These are phyloP conservation scores for Lizanozyma gosingica DNA, from an alignment of 1,139 yeast species.

Conservation along the genomic window DNA sequence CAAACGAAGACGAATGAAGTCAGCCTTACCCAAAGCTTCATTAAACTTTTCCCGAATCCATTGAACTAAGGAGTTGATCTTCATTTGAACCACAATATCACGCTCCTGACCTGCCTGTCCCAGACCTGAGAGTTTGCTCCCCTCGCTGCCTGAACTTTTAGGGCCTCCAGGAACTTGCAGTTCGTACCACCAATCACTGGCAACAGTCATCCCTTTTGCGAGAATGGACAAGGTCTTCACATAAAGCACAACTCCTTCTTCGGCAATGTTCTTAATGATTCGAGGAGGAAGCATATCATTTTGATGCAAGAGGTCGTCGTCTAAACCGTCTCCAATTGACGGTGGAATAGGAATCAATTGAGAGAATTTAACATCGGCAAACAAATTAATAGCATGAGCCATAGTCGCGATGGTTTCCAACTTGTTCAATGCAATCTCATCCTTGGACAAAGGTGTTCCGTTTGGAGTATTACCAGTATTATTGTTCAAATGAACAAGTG, in stretches of 20 bases:
- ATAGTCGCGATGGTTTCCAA: constrained; percentile 79
- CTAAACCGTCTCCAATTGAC: constrained; percentile 33
- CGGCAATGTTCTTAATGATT: constrained; percentile 54
- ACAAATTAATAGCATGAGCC: constrained; percentile 79
- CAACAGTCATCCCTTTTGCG: constrained; percentile 78
- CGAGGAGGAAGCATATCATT: constrained; percentile 48
- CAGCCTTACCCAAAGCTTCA: constrained; percentile 84
- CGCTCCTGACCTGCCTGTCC: constrained; percentile 5
- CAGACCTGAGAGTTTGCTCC: constrained; percentile 5
- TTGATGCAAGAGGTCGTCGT: constrained; percentile 31
- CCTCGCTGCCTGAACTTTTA: constrained; percentile 3
- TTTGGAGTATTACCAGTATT: not conserved
- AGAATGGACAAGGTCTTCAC: constrained; percentile 74
- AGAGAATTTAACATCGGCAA: constrained; percentile 84
- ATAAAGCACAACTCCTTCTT: constrained; percentile 80
- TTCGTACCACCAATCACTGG: constrained; percentile 83
- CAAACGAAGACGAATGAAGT: constrained; percentile 50
- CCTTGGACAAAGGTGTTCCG: constrained; percentile 4
- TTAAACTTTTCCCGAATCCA: constrained; percentile 89
- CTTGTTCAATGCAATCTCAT: constrained; percentile 24
- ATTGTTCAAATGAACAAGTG: constrained; percentile 8
- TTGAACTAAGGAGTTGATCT: constrained; percentile 76
- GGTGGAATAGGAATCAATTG: constrained; percentile 79
- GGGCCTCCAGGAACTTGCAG: constrained; percentile 13
- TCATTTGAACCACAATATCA: constrained; percentile 19